These are phyloP conservation scores for Eucalyptus lansdowneana DNA, from an alignment of 345 rosid genomes.

Conservation along the genomic window DNA sequence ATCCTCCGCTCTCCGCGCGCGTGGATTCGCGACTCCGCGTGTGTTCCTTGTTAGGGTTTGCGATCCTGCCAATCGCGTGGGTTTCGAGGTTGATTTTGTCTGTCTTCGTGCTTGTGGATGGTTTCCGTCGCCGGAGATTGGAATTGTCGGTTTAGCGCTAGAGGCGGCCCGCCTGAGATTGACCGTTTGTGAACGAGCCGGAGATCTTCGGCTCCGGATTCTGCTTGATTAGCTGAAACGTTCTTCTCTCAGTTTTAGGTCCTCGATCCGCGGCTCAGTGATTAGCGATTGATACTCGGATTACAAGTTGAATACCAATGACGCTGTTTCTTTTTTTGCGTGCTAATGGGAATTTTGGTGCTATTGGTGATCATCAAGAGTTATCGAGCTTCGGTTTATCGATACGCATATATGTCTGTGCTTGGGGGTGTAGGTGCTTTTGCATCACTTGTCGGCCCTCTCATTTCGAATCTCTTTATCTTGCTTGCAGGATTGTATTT, in stretches of 20 bases:
- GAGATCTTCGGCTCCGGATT: background rate
- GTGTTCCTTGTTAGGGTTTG: background rate
- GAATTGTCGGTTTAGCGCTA: background rate
- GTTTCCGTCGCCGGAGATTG: background rate
- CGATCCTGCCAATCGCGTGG: background rate
- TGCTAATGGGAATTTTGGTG: background rate
- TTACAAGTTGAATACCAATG: background rate
- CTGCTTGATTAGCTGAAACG: background rate
- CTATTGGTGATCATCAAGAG: background rate
- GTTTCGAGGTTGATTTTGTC: background rate
- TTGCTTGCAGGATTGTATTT: constrained; percentile 67
- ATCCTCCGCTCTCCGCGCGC: background rate
- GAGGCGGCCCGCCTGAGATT: background rate
- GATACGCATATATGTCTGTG: background rate
- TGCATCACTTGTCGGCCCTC: background rate
- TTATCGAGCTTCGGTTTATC: background rate
- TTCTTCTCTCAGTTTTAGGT: background rate
- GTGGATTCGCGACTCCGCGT: background rate
- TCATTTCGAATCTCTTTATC: background rate
- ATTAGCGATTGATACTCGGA: background rate
- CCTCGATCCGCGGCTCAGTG: background rate
- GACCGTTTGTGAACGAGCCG: background rate
- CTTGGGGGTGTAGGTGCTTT: background rate
- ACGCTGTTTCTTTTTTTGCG: background rate
- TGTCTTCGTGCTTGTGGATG: background rate